phyloP scores from a whole-genome alignment of 371 early-diverging fungal species.

The Zychaea mexicana region DNA sequence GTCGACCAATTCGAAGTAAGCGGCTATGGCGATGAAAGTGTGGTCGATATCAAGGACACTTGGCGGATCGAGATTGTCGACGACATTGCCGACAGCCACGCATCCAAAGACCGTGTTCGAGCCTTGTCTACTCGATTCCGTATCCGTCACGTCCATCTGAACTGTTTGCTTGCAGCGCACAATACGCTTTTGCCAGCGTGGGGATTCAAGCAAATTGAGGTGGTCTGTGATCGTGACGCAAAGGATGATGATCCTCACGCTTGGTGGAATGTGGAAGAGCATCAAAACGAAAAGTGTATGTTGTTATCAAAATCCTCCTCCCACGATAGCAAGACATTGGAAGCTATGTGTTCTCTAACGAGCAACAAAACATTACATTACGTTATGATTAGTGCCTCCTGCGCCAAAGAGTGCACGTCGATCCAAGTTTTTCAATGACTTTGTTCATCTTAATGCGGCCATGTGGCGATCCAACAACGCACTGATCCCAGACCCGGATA shows the following conservation, averaged over 20 bases:
- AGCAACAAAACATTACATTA: background rate
- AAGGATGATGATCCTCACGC: constrained; percentile 55
- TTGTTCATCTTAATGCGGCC: constrained; percentile 91
- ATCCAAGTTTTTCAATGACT: constrained; percentile 82
- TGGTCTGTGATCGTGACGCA: constrained; percentile 78
- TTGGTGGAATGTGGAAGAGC: constrained; percentile 97
- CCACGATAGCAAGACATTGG: background rate
- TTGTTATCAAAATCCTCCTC: background rate
- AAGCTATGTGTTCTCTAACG: background rate
- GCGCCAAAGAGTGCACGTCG: constrained; percentile 64
- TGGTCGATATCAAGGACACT: constrained; percentile 79
- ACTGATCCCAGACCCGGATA: constrained; percentile 94
- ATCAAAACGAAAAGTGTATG: constrained; percentile 67
- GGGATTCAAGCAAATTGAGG: constrained; percentile 98
- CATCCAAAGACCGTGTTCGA: constrained; percentile 40
- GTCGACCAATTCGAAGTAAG: constrained; percentile 86
- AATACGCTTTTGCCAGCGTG: constrained; percentile 91
- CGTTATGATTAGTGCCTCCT: constrained; percentile 48
- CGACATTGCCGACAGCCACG: constrained; percentile 40
- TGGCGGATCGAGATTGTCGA: constrained; percentile 90
- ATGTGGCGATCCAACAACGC: constrained; percentile 99
- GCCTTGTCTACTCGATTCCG: constrained; percentile 89
- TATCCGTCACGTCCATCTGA: constrained; percentile 74
- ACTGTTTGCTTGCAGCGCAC: constrained; percentile 80
- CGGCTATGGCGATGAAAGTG: constrained; percentile 65